Base-by-base conservation (phyloP, 106 monocot genomes). In the Dendrobium catenatum region DNA sequence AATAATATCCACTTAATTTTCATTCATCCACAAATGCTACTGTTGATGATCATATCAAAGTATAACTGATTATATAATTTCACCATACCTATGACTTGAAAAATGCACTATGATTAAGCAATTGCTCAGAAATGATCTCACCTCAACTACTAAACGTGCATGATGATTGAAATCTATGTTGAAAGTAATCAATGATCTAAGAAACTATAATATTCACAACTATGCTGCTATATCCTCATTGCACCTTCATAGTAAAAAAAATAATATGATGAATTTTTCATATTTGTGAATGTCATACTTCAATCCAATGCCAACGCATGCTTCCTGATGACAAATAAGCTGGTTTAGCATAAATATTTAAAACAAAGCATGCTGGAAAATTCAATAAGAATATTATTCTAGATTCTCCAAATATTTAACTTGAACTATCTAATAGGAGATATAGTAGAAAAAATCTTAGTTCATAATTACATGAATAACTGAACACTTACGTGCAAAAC, bases 401-500 rank as follows among this genome's bases (percentile, higher is more conserved):
- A n/a, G n/a, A 61, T n/a, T 5, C 61, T 61, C 22, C 22, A n/a
- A 61, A 22, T 61, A 22, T 61, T 15, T 51, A 51, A 51, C 51
- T 51, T 51, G 13, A 51, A 13, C 10, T 13, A 51, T 51, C 10
- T 15, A 10, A 51, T 51, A 51, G 10, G 51, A 51, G 2, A 51
- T 17, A 11, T 13, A 51, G 13, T 51, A 51, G 10, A 51, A 11
- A 26, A 66, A 66, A 1, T 66, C n/a, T 9, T 2, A 66, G 70
- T 37, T 33, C 37, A 70, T 70, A 33, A 70, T 37, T 70, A 13
- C 10, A 56, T 17, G 51, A 51, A 10, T 76, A 5, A 40, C 24
- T n/a, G 44, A 59, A 22, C 19, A 84, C 94, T 88, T 86, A 94
- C 96, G 82, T 89, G 92, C 64, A 97, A 97, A 80, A 97, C 86